phyloP scores from a whole-genome alignment of 257 asterid species.

The Coffea canephora region DNA sequence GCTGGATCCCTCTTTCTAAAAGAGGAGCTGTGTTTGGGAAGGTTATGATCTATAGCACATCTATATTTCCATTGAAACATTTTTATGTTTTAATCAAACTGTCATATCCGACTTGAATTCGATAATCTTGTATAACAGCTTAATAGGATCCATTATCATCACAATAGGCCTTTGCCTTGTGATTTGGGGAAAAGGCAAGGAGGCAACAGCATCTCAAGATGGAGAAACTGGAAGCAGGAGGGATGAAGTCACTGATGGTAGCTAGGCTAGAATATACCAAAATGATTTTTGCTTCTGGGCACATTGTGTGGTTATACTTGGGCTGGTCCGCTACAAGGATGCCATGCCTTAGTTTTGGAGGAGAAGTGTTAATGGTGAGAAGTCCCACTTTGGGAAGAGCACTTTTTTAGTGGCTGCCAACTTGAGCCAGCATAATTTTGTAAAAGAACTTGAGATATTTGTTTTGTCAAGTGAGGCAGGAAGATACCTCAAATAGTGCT shows the following conservation, averaged over 20 bases:
- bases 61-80: neutral
- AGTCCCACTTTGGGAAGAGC: no score
- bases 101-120: neutral
- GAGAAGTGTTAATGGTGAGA: no score
- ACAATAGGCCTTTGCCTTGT: slow-evolving; percentile 27
- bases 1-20: slow-evolving; percentile 31
- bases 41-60: slow-evolving; percentile 18
- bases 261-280: neutral
- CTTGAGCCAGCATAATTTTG: no score
- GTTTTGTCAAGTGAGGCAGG: no score
- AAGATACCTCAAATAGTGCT: no score
- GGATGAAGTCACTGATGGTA: slow-evolving; percentile 6
- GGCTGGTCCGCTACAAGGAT: no score
- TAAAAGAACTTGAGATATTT: no score
- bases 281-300: no score
- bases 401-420: no score
- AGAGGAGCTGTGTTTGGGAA: slow-evolving; percentile 38
- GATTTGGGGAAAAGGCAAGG: slow-evolving; percentile 38
- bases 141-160: slow-evolving; percentile 35
- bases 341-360: no score
- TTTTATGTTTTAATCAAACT: neutral
- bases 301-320: no score
- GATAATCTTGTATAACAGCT: slow-evolving; percentile 10
- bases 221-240: neutral
- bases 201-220: neutral